A percentile compares a stretch with the other conserved stretches of the same genome.
Evolutionary conservation across 305 asterid species (phyloP).

Genomic region (Ilex paraguariensis): DNA sequence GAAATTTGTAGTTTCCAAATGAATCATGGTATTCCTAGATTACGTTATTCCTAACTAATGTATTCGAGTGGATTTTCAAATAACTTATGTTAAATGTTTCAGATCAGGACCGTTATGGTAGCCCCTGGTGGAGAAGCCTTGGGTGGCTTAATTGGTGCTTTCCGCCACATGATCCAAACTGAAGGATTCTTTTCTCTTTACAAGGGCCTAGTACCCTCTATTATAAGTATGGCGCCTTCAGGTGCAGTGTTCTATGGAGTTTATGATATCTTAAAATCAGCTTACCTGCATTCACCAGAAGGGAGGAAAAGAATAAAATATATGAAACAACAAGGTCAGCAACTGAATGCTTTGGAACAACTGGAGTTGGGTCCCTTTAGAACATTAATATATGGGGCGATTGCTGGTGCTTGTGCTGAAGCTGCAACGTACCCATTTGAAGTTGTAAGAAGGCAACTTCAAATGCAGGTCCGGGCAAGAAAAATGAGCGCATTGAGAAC

Average conservation of each 20-base stretch:
- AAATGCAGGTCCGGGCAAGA: conserved; percentile 82
- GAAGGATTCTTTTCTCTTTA: conserved; percentile 93
- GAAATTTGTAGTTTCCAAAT: too few species aligned
- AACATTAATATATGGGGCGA: conserved; percentile 82
- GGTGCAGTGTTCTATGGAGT: conserved; percentile 98
- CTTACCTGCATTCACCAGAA: conserved; percentile 74
- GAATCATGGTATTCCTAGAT: too few species aligned
- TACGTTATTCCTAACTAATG: too few species aligned
- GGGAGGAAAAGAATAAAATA: conserved; percentile 52
- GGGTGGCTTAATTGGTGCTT: conserved; percentile 81
- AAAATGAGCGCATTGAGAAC: conserved; percentile 78
- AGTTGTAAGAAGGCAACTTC: conserved; percentile 93
- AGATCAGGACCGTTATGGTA: conserved; percentile 95
- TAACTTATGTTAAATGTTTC: conserved; percentile 17
- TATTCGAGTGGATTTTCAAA: too few species aligned
- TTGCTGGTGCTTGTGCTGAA: conserved; percentile 93
- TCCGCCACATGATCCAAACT: conserved; percentile 73
- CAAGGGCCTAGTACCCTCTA: conserved; percentile 84
- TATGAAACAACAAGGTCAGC: conserved; percentile 63
- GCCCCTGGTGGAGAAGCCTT: conserved; percentile 99
- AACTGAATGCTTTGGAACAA: conserved; percentile 74
- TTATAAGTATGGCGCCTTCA: conserved; percentile 96
- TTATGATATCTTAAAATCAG: conserved; percentile 78
- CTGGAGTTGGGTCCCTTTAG: conserved; percentile 79
- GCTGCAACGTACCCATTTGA: conserved; percentile 99